These are phyloP conservation scores for Pichia sp. DNA, from an alignment of 1,139 yeast species.

Conservation along the genomic window DNA sequence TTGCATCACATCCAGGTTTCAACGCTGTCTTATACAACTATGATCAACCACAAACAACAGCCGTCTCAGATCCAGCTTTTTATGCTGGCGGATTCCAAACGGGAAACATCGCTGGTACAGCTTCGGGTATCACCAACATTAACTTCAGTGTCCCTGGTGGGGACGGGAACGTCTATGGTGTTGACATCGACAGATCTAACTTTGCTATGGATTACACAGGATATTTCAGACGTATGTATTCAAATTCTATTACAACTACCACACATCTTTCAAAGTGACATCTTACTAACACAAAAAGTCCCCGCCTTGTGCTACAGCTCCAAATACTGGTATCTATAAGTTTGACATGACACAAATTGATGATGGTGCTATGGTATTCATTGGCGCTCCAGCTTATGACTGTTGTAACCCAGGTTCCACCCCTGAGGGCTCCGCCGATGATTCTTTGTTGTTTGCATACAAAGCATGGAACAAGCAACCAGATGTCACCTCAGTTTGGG, in stretches of 20 bases:
- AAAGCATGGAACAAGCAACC: slow-evolving; percentile 4
- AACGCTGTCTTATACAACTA: slow-evolving; percentile 4
- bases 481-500: not conserved
- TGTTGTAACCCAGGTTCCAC: slow-evolving; percentile 22
- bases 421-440: slow-evolving; percentile 5
- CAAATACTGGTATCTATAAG: slow-evolving; percentile 21
- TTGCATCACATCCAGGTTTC: slow-evolving; percentile 6
- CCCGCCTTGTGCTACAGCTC: no score
- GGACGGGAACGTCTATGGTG: slow-evolving; percentile 1
- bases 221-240: slow-evolving; percentile 10
- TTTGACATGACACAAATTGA: slow-evolving; percentile 19
- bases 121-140: slow-evolving; percentile 2
- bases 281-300: no score
- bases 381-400: slow-evolving; percentile 24
- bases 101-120: slow-evolving; percentile 1
- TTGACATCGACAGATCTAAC: slow-evolving; percentile 2
- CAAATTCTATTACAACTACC: no score
- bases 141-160: slow-evolving; percentile 6
- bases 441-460: slow-evolving; percentile 3
- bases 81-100: slow-evolving; percentile 5
- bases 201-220: slow-evolving; percentile 11
- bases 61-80: slow-evolving; percentile 3
- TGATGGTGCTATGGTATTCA: slow-evolving; percentile 22
- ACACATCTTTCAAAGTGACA: no score
- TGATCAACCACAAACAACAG: not conserved